Evolutionary conservation across 306 rosid genomes (phyloP), one percentile per base, ranked within the genome.

Genomic region (Ziziphus jujuba): DNA sequence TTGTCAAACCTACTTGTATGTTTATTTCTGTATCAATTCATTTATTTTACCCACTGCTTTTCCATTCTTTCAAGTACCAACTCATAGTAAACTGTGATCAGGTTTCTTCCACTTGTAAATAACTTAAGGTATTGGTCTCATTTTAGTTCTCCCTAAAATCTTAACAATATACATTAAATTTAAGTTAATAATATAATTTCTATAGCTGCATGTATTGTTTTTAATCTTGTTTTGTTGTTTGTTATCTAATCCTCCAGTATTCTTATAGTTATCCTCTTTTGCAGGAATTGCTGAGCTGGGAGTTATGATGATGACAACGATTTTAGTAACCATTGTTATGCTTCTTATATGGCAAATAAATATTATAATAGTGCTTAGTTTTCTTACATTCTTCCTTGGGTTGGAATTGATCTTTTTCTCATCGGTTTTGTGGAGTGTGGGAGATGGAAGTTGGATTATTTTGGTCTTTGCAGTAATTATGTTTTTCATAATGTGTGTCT

Each of bases 261-360:
- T 71, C 55, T 52, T 43, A 77, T 72, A 57, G 66, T 53, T 47
- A 62, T 59, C 52, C 50, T 48, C 72, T 71, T 59, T 82, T 77
- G 66, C 92, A 92, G 98, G 87, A 69, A 89, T 89, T 74, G 98
- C 98, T 71, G 98, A 92, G 89, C 77, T 92, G 77, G 98, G 98
- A 75, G 87, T 92, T 70, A 92, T 92, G 98, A 92, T 92, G 98
- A 92, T 87, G 98, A 89, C 98, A 20, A 89, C 98, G 43, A 67
- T 86, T 63, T 79, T 92, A 76, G 92, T 87, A 54, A 89, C 98
- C 74, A 82, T 92, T 68, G 98, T 92, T 58, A 92, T 92, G 98
- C 95, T 92, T 68, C 98, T 92, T 79, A 92, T 92, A 80, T 92
- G 98, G 98, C 98, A 89, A 87, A 84, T 85, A 75, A 88, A 84